phyloP scores from a whole-genome alignment of 2,329 filamentous ascomycete genomes.

The Penicillium sp. region DNA sequence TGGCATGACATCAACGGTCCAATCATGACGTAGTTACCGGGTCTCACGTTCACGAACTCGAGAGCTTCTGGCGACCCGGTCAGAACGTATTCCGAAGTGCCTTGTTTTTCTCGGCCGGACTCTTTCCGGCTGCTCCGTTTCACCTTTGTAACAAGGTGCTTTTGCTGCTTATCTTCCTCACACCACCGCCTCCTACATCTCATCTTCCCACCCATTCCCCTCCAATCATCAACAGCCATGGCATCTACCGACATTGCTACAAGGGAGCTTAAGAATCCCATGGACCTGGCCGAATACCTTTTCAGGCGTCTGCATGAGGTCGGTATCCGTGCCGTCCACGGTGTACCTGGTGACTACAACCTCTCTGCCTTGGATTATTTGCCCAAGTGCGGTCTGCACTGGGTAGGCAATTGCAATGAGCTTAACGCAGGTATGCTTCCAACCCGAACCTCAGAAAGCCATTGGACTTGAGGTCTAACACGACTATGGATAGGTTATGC shows the following conservation, averaged over 20 bases:
- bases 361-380: conserved; percentile 60
- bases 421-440: conserved; percentile 53
- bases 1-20: conserved; percentile 26
- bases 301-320: conserved; percentile 51
- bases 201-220: neutral
- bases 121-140: neutral
- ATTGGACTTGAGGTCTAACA: neutral
- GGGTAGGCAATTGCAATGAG: conserved; percentile 63
- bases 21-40: conserved; percentile 21
- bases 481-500: conserved; percentile 57
- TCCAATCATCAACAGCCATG: conserved; percentile 11
- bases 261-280: conserved; percentile 43
- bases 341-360: conserved; percentile 66
- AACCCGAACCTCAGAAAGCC: neutral
- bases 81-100: neutral
- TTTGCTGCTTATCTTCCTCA: neutral
- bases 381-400: conserved; percentile 52
- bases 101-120: neutral
- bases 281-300: conserved; percentile 50
- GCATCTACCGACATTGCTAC: conserved; percentile 45
- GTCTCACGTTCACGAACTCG: neutral
- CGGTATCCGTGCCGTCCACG: conserved; percentile 51
- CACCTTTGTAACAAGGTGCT: neutral
- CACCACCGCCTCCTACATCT: neutral
- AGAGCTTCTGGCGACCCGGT: neutral